Conservation (phyloP, 768 basidiomycete genomes). For the Termitomyces sp. region DNA sequence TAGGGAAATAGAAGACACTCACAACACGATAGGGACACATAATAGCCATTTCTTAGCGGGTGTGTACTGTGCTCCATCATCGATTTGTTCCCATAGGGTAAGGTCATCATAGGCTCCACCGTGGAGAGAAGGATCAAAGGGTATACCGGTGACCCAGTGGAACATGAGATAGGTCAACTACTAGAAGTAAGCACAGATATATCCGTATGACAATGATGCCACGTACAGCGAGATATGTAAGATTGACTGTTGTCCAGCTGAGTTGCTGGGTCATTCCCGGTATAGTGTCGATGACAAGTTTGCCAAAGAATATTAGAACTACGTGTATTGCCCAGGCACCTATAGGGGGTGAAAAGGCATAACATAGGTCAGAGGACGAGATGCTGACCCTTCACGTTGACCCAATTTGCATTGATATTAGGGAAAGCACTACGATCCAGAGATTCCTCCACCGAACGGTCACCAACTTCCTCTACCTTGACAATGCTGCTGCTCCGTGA, state of each 20-base stretch:
- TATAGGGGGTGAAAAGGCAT: slow-evolving; percentile 22
- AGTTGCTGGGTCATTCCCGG: slow-evolving; percentile 93
- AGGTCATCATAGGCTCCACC: slow-evolving; percentile 96
- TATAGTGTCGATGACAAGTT: slow-evolving; percentile 88
- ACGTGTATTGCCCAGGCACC: slow-evolving; percentile 99
- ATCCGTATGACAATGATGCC: background rate
- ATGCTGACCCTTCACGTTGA: slow-evolving; percentile 79
- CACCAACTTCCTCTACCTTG: slow-evolving; percentile 80
- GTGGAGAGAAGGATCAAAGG: slow-evolving; percentile 83
- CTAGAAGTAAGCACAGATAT: background rate
- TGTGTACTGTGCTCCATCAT: slow-evolving; percentile 97
- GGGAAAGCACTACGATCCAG: slow-evolving; percentile 77
- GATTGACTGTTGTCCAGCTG: slow-evolving; percentile 92
- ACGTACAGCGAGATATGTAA: slow-evolving; percentile 85
- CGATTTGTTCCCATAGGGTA: slow-evolving; percentile 99
- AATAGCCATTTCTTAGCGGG: slow-evolving; percentile 98
- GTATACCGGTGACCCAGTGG: slow-evolving; percentile 96
- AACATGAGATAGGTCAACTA: slow-evolving; percentile 98
- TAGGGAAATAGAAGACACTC: slow-evolving; percentile 23
- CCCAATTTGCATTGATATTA: slow-evolving; percentile 90
- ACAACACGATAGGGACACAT: slow-evolving; percentile 86
- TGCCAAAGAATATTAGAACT: slow-evolving; percentile 84
- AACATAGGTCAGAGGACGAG: background rate
- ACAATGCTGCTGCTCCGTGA: slow-evolving; percentile 70
- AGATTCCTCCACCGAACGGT: slow-evolving; percentile 63